Percentiles rank a stretch among this genome's conserved stretches.
Conservation (phyloP, 257 asterid species). For the Solanum bulbocastanum region DNA sequence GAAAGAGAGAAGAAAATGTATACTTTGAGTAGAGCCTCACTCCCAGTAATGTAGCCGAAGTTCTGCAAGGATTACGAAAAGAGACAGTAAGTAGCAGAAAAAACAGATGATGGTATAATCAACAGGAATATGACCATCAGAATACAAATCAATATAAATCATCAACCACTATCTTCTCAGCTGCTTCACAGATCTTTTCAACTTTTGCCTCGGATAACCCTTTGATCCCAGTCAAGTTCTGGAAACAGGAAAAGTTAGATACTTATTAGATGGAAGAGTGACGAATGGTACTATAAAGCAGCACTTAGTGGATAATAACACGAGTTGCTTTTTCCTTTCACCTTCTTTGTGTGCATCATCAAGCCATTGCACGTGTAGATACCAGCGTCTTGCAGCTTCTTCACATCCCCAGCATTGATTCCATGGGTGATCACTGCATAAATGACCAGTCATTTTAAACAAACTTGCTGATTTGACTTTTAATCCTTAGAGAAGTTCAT, state of each 20-base stretch:
- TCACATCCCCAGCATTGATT: slow-evolving; percentile 97
- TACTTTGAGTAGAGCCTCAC: slow-evolving; percentile 91
- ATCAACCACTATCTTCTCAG: slow-evolving; percentile 93
- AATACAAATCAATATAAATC: slow-evolving; percentile 4
- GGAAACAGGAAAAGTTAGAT: not conserved
- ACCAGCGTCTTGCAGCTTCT: slow-evolving; percentile 98
- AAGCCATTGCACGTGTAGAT: slow-evolving; percentile 90
- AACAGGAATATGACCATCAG: not conserved
- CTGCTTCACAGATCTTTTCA: slow-evolving; percentile 97
- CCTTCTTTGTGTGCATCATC: slow-evolving; percentile 99
- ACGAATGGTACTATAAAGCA: not conserved
- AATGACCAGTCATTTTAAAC: not conserved
- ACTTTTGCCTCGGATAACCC: slow-evolving; percentile 98
- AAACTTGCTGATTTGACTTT: not conserved
- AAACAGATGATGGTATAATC: not conserved
- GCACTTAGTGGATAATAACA: not conserved
- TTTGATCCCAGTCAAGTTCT: slow-evolving; percentile 92
- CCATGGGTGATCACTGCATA: slow-evolving; percentile 85
- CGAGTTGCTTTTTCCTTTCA: slow-evolving; percentile 1
- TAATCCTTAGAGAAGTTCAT: not conserved
- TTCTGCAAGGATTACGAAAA: slow-evolving; percentile 34
- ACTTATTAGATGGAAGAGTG: not conserved
- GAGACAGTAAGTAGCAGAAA: not conserved
- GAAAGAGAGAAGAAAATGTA: slow-evolving; percentile 11
- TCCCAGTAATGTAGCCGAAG: slow-evolving; percentile 92